Evolutionary conservation across 805 yeast species (phyloP).

Genomic region (Kodamaea fukazawae): DNA sequence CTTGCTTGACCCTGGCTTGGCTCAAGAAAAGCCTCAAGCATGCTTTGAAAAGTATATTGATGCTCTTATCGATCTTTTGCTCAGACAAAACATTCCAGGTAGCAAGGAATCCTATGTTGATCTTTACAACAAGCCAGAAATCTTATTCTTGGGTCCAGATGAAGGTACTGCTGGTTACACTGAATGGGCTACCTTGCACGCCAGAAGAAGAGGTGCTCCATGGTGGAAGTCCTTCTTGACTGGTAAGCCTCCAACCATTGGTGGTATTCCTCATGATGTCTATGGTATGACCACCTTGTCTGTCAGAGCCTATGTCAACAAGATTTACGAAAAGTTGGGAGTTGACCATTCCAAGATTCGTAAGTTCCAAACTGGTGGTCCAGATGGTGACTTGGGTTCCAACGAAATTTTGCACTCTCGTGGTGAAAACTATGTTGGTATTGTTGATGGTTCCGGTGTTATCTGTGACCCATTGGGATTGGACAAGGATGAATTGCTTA

Average conservation of each 20-base stretch:
- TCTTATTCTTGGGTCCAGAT: constrained; percentile 97
- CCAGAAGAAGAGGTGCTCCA: constrained; percentile 85
- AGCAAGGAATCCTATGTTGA: constrained; percentile 83
- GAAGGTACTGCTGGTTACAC: constrained; percentile 96
- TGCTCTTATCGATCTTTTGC: constrained; percentile 79
- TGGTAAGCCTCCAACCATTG: constrained; percentile 86
- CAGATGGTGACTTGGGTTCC: constrained; percentile 97
- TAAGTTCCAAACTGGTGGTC: constrained; percentile 97
- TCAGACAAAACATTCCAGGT: constrained; percentile 68
- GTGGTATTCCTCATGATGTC: constrained; percentile 98
- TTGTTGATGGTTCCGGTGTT: constrained; percentile 96
- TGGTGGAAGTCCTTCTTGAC: constrained; percentile 99
- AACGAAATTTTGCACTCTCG: constrained; percentile 88
- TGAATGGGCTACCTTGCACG: constrained; percentile 97
- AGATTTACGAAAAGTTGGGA: constrained; percentile 75
- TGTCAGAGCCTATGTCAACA: constrained; percentile 87
- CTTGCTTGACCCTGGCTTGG: constrained; percentile 70
- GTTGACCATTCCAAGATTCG: constrained; percentile 57
- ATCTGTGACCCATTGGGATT: constrained; percentile 89
- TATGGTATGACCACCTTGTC: constrained; percentile 97
- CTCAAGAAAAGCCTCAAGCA: constrained; percentile 75
- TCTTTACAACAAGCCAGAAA: constrained; percentile 78
- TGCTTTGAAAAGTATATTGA: constrained; percentile 93
- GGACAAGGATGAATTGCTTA: constrained; percentile 70
- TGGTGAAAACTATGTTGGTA: constrained; percentile 78